Conservation (phyloP, 768 basidiomycete genomes). For the Pholiota molesta region DNA sequence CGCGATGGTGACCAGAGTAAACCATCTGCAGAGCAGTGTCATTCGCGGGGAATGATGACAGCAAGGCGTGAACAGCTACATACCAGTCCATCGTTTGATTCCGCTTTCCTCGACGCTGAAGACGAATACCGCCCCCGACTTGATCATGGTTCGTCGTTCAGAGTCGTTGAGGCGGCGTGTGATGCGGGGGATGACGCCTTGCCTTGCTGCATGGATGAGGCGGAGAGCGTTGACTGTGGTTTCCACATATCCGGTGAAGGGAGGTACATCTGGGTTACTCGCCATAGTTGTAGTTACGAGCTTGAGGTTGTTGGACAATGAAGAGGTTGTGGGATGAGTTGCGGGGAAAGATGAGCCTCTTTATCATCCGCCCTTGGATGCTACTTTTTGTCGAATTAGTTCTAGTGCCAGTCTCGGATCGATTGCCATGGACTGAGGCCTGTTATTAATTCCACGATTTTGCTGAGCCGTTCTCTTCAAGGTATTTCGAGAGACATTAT, state of each 20-base stretch:
- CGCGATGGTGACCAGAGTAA: slow-evolving; percentile 83
- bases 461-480: slow-evolving; percentile 28
- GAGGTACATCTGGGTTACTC: slow-evolving; percentile 59
- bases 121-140: slow-evolving; percentile 76
- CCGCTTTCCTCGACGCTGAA: slow-evolving; percentile 89
- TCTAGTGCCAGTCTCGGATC: slow-evolving; percentile 36
- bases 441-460: slow-evolving; percentile 32
- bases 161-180: slow-evolving; percentile 84
- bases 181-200: slow-evolving; percentile 79
- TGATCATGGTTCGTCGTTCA: slow-evolving; percentile 70
- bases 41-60: slow-evolving; percentile 15
- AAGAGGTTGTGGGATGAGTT: slow-evolving; percentile 45
- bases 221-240: slow-evolving; percentile 81
- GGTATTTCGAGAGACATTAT: slow-evolving; percentile 45
- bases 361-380: slow-evolving; percentile 43
- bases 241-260: slow-evolving; percentile 81
- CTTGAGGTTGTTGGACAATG: slow-evolving; percentile 61
- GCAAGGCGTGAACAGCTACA: slow-evolving; percentile 18
- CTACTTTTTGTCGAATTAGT: slow-evolving; percentile 41
- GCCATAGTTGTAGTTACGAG: slow-evolving; percentile 47
- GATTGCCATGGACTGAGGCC: slow-evolving; percentile 34
- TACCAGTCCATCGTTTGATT: slow-evolving; percentile 86
- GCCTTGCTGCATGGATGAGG: slow-evolving; percentile 80
- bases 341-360: slow-evolving; percentile 45
- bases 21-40: slow-evolving; percentile 43